Evolutionary conservation across 495 filamentous ascomycete species (phyloP).

Genomic region (Cryomyces antarcticus): DNA sequence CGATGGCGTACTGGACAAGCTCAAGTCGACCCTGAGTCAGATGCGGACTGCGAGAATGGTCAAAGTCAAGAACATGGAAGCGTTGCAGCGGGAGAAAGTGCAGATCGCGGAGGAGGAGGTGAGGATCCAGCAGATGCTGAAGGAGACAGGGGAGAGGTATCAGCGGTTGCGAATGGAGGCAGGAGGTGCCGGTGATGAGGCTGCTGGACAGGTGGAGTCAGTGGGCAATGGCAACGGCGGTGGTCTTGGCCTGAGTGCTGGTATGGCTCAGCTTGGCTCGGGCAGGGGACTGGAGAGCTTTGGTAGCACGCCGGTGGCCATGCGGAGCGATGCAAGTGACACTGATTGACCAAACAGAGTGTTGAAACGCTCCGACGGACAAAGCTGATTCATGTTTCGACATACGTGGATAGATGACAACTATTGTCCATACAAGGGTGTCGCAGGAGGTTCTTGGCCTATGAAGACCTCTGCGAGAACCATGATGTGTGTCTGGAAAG

Average conservation of each 20-base stretch:
- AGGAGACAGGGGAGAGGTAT: constrained; percentile 66
- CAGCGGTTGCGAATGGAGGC: constrained; percentile 36
- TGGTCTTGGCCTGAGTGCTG: constrained; percentile 9
- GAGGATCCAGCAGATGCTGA: constrained; percentile 63
- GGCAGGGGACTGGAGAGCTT: constrained; percentile 35
- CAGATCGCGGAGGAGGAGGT: constrained; percentile 55
- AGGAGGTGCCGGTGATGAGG: constrained; percentile 9
- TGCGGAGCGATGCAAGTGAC: neutral
- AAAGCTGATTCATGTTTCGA: too few relatives aligned
- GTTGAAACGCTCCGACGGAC: too few relatives aligned
- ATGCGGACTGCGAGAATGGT: constrained; percentile 34
- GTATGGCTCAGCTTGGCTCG: constrained; percentile 6
- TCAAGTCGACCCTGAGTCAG: constrained; percentile 29
- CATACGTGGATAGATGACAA: too few relatives aligned
- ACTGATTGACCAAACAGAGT: too few relatives aligned
- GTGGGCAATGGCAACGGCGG: constrained; percentile 7
- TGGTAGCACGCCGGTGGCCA: constrained; percentile 31
- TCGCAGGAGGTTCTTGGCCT: too few relatives aligned
- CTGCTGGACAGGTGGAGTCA: constrained; percentile 8
- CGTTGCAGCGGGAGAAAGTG: constrained; percentile 40
- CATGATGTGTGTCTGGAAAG: too few relatives aligned
- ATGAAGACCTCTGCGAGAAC: too few relatives aligned
- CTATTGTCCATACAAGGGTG: too few relatives aligned
- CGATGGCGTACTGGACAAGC: constrained; percentile 25
- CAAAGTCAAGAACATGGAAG: constrained; percentile 37